A percentile compares a stretch with the other conserved stretches of the same genome.
These are phyloP conservation scores for Phytophthora aleatoria DNA, from an alignment of 352 stramenopile species.

Conservation along the genomic window DNA sequence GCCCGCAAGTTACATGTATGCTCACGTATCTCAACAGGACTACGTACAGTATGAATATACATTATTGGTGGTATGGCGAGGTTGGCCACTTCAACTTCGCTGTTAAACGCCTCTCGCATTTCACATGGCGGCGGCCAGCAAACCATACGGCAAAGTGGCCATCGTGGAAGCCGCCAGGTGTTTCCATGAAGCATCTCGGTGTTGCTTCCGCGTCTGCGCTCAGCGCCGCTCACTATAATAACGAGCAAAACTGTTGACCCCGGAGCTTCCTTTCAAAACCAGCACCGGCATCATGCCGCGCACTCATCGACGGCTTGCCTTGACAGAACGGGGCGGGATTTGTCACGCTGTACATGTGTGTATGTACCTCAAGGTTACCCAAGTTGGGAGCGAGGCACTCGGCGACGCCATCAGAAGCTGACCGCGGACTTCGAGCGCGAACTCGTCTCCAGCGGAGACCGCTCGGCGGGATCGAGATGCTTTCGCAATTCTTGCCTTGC, in stretches of 20 bases:
- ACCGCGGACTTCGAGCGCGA: background rate
- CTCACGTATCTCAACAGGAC: too few species aligned
- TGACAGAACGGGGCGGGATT: background rate
- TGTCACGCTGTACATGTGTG: background rate
- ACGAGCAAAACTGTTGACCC: background rate
- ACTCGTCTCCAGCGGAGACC: background rate
- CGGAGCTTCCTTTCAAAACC: background rate
- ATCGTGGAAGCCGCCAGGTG: background rate
- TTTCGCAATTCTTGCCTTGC: background rate
- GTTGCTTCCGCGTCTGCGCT: background rate
- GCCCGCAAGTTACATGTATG: background rate
- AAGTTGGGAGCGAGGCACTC: background rate
- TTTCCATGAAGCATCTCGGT: background rate
- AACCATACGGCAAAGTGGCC: slow-evolving; percentile 4
- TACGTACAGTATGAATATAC: too few species aligned
- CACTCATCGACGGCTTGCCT: background rate
- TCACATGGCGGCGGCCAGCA: background rate
- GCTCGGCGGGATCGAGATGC: background rate
- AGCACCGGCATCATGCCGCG: background rate
- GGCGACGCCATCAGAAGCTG: slow-evolving; percentile 2
- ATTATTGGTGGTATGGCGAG: background rate
- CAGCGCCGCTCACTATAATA: too few species aligned
- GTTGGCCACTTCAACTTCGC: background rate
- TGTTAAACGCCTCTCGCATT: background rate
- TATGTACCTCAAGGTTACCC: too few species aligned